A percentile compares a stretch with the other conserved stretches of the same genome.
Conservation (phyloP, 495 filamentous ascomycete genomes). For the Penicillium malachiteum region DNA sequence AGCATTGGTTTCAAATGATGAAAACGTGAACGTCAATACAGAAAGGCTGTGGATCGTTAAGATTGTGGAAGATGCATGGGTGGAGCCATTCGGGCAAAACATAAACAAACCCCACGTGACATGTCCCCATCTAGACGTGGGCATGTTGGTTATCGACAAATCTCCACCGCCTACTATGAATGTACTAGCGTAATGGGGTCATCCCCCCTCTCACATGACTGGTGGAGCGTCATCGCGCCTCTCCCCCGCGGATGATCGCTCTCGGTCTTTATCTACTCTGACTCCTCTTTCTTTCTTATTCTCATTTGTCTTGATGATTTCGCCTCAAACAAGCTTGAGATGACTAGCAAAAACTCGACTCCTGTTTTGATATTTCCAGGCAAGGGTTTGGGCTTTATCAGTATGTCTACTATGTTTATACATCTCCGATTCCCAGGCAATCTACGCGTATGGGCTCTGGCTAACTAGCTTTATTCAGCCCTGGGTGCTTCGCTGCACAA, state of each 20-base stretch:
- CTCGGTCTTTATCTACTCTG: conserved; percentile 1
- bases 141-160: conserved; percentile 18
- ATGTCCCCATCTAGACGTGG: background rate
- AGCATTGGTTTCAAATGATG: background rate
- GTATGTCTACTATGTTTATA: conserved; percentile 52
- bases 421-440: background rate
- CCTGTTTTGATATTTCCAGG: conserved; percentile 72
- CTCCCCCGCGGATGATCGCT: conserved; percentile 11
- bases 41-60: background rate
- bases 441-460: conserved; percentile 5
- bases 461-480: conserved; percentile 48
- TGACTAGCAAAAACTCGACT: conserved; percentile 37
- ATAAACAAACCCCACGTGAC: conserved; percentile 44
- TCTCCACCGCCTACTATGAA: background rate
- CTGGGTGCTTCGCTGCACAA: conserved; percentile 90
- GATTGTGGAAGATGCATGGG: conserved; percentile 16
- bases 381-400: conserved; percentile 74
- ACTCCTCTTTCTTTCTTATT: background rate
- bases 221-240: conserved; percentile 17
- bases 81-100: conserved; percentile 35
- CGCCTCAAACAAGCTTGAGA: conserved; percentile 8
- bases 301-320: conserved; percentile 2
- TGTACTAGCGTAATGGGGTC: background rate
- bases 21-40: background rate
- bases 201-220: conserved; percentile 37